phyloP scores from a whole-genome alignment of 1,284 basidiomycete genomes.

The Fomitopsis palustris region DNA sequence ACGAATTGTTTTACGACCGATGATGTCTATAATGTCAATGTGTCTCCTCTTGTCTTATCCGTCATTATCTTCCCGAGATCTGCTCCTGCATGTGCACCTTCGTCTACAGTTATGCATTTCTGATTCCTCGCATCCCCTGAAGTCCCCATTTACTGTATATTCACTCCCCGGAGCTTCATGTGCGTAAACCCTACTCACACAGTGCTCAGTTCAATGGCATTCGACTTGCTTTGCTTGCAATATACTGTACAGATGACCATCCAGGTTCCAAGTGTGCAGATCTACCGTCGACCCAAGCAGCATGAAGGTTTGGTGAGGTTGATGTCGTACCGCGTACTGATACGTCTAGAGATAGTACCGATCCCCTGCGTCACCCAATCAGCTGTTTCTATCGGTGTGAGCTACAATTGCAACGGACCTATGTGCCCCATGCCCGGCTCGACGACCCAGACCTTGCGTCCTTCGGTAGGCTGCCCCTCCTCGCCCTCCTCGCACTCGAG shows the following conservation, averaged over 20 bases:
- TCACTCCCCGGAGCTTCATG: too few species aligned
- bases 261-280: too few species aligned
- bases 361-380: constrained; percentile 43
- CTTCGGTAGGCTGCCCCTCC: constrained; percentile 33
- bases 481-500: constrained; percentile 47
- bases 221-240: too few species aligned
- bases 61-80: constrained; percentile 27
- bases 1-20: constrained; percentile 19
- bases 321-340: too few species aligned
- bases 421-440: constrained; percentile 83
- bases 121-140: background rate
- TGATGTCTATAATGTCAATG: background rate
- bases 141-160: too few species aligned
- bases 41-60: background rate
- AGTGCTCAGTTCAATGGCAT: too few species aligned
- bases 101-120: background rate
- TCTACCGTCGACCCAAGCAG: too few species aligned
- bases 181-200: too few species aligned
- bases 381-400: constrained; percentile 28
- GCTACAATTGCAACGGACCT: constrained; percentile 38
- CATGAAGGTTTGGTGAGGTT: too few species aligned
- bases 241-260: too few species aligned
- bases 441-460: constrained; percentile 70
- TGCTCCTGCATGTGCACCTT: background rate
- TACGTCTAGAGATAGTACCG: constrained; percentile 39